Evolutionary conservation across 2,329 filamentous ascomycete species (phyloP).

Genomic region (Chrysoporthe puriensis): DNA sequence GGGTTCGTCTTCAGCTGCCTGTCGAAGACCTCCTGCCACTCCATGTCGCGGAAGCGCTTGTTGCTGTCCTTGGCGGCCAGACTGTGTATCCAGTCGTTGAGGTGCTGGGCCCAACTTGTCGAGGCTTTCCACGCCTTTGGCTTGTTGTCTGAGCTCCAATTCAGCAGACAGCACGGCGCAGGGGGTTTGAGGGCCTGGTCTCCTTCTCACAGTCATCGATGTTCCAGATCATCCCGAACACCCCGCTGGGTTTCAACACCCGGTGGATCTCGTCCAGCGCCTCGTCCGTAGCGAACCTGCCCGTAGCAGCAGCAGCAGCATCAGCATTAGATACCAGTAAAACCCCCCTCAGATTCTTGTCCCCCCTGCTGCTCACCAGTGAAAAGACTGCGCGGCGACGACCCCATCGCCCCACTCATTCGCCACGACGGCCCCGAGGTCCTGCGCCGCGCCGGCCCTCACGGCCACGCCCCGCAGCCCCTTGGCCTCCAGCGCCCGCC

Average conservation of each 20-base stretch:
- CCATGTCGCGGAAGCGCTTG: conserved; percentile 65
- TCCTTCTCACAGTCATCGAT: conserved; percentile 62
- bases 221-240: conserved; percentile 74
- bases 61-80: conserved; percentile 57
- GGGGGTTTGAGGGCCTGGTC: background rate
- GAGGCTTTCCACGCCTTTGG: conserved; percentile 57
- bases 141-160: conserved; percentile 61
- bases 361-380: conserved; percentile 50
- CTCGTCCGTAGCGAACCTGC: conserved; percentile 68
- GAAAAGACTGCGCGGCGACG: conserved; percentile 67
- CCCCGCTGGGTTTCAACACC: conserved; percentile 62
- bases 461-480: conserved; percentile 57
- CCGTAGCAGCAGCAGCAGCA: conserved; percentile 5
- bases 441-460: conserved; percentile 59
- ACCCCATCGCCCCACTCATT: conserved; percentile 66
- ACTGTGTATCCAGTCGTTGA: conserved; percentile 62
- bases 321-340: background rate
- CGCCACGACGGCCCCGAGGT: conserved; percentile 49
- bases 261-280: conserved; percentile 69
- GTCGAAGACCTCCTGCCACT: conserved; percentile 69
- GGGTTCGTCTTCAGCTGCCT: conserved; percentile 57
- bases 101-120: conserved; percentile 63
- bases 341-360: background rate
- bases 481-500: conserved; percentile 63
- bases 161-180: background rate